Base-by-base conservation (phyloP, 2,329 filamentous ascomycete genomes). In the Aureobasidium sp. region DNA sequence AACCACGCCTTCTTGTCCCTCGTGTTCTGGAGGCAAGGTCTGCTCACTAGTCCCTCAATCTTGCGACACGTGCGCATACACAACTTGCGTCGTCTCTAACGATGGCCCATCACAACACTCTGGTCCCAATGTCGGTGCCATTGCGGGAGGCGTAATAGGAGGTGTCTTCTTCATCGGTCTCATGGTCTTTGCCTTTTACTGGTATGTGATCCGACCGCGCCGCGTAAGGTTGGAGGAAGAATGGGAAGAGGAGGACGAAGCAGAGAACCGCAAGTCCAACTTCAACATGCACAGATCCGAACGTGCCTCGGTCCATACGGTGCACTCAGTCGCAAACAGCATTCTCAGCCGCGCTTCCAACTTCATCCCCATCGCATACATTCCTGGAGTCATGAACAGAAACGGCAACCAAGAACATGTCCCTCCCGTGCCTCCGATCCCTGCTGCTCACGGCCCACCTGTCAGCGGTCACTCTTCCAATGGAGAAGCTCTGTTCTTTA, bases 341-440 rank as follows among this genome's bases (percentile, higher is more conserved):
- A 91, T 97, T 63, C 84, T 97, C 64, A 97, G 94, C 20, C 87
- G 94, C 65, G 94, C 94, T 53, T 97, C 94, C 70, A 99, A 99
- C 79, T 93, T 99, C 73, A 99, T 99, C 70, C 94, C 97, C 77
- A 99, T 99, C 76, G 94, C 94, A 62, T 99, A 97, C 75, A 97
- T 99, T 67, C 94, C 94, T 15, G 94, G 94, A 64, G 92, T 97
- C 70, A 74, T 69, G 26, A 97, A 97, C 77, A 85, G 93, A 67
- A 91, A 92, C 13, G 87, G 87, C 8, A 89, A 90, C 5, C 87
- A 88, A n/a, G 36, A 68, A 17, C 63, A 66, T 41, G 59, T 64
- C 27, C 91, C 92, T n/a, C 93, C 93, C 0, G 92, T 99, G 5
- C 94, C 94, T 46, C 91, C 93, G 17, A 91, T 97, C 65, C 93